phyloP scores from a whole-genome alignment of 352 stramenopile genomes.

The Phytophthora europaea region DNA sequence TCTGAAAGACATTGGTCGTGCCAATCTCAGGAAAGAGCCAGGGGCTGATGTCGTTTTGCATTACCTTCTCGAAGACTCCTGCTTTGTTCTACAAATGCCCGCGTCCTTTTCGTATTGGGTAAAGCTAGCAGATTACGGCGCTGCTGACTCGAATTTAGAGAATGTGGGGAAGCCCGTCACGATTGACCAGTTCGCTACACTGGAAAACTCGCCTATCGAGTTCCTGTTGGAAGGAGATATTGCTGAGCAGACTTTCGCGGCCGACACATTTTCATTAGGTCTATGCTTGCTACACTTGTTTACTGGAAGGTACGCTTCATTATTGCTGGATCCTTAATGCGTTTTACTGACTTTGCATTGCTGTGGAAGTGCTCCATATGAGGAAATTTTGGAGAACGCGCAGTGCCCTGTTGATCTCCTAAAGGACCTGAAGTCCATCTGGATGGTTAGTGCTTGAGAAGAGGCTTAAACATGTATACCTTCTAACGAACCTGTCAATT shows the following conservation, averaged over 20 bases:
- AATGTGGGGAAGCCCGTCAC: slow-evolving; percentile 93
- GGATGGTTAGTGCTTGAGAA: slow-evolving; percentile 66
- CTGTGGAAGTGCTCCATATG: slow-evolving; percentile 92
- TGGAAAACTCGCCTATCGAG: slow-evolving; percentile 98
- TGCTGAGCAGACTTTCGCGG: slow-evolving; percentile 91
- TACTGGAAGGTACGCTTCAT: slow-evolving; percentile 84
- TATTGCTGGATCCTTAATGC: background rate
- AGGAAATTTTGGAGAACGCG: slow-evolving; percentile 97
- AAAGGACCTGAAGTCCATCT: slow-evolving; percentile 88
- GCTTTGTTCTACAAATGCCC: slow-evolving; percentile 72
- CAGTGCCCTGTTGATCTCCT: slow-evolving; percentile 90
- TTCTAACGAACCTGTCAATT: background rate
- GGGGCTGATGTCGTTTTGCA: slow-evolving; percentile 54
- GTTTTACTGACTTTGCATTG: slow-evolving; percentile 2
- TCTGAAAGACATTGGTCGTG: slow-evolving; percentile 81
- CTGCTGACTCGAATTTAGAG: slow-evolving; percentile 91
- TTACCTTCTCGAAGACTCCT: slow-evolving; percentile 68
- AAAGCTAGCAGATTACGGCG: slow-evolving; percentile 99
- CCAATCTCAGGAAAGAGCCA: slow-evolving; percentile 41
- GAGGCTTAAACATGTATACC: background rate
- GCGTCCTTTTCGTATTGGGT: slow-evolving; percentile 86
- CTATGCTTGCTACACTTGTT: slow-evolving; percentile 98
- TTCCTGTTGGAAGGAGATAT: slow-evolving; percentile 95
- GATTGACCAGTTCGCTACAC: slow-evolving; percentile 97
- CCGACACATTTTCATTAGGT: slow-evolving; percentile 97